Percentiles rank a stretch among this genome's conserved stretches.
Conservation (phyloP, 306 rosid species). For the Echinosophora koreensis region DNA sequence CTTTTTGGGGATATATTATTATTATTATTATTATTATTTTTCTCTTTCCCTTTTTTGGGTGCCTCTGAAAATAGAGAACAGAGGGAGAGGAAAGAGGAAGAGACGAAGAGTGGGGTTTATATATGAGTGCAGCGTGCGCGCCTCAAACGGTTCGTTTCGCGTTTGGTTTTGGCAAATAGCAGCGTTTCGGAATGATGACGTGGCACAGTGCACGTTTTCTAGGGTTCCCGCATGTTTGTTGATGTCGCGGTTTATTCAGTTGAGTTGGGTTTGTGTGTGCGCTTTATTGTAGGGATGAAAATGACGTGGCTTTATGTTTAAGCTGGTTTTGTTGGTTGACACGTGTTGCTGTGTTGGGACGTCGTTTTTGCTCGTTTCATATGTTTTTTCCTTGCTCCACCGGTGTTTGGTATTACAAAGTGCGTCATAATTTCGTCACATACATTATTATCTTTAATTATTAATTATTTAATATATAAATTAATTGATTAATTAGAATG, state of each 20-base stretch:
- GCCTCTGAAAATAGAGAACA: slow-evolving; percentile 31
- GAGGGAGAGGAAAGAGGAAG: slow-evolving; percentile 22
- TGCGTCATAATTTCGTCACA: too few species aligned
- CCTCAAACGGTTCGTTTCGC: slow-evolving; percentile 26
- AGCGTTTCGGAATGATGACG: slow-evolving; percentile 16
- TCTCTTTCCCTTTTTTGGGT: slow-evolving; percentile 6
- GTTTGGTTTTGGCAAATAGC: neutral
- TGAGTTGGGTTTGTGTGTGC: neutral
- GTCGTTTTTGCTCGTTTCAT: neutral
- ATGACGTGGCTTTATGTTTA: neutral
- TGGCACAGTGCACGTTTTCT: neutral
- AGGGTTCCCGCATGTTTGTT: neutral
- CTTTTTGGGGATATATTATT: slow-evolving; percentile 9
- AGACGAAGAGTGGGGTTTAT: slow-evolving; percentile 27
- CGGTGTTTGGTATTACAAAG: too few species aligned
- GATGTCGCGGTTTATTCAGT: neutral
- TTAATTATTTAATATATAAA: too few species aligned
- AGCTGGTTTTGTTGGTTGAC: neutral
- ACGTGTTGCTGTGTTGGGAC: neutral
- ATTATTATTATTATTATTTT: neutral
- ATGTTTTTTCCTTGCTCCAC: too few species aligned
- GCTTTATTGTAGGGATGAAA: neutral
- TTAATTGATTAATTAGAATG: too few species aligned
- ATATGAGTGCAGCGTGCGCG: neutral
- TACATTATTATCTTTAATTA: too few species aligned